Evolutionary conservation across 1,139 yeast species (phyloP).

Genomic region (Candida frijolesensis): DNA sequence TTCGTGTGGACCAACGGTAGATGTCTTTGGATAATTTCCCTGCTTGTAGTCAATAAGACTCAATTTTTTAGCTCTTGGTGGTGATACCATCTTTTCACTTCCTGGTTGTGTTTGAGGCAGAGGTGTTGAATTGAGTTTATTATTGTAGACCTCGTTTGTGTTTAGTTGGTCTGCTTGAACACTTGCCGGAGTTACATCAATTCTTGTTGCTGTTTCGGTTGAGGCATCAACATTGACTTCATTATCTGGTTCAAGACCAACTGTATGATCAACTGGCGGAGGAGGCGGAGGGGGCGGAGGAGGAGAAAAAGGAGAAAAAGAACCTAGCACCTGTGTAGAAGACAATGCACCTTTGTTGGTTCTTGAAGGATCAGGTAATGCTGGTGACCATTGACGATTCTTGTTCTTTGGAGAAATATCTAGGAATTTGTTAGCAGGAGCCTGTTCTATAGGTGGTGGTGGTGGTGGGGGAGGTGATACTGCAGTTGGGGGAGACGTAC

Average conservation of each 20-base stretch:
- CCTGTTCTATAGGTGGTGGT: neutral
- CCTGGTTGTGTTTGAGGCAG: too few relatives aligned
- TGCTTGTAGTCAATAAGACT: neutral
- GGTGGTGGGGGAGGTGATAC: slow-evolving; percentile 3
- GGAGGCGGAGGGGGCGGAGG: slow-evolving; percentile 1
- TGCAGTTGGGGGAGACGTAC: neutral
- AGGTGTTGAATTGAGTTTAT: too few relatives aligned
- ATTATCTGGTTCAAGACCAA: too few relatives aligned
- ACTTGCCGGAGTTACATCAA: too few relatives aligned
- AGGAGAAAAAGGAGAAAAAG: neutral
- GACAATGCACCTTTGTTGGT: neutral
- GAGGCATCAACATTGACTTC: too few relatives aligned
- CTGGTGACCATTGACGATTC: too few relatives aligned
- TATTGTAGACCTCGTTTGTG: too few relatives aligned
- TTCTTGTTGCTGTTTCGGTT: too few relatives aligned
- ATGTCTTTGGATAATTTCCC: neutral
- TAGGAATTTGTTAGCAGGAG: too few relatives aligned
- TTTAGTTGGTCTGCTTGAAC: too few relatives aligned
- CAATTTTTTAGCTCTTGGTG: neutral
- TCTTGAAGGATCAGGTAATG: too few relatives aligned
- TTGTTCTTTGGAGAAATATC: neutral
- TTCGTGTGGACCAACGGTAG: neutral
- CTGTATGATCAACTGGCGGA: neutral
- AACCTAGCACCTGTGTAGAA: neutral
- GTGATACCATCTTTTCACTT: neutral